A percentile compares a stretch with the other conserved stretches of the same genome.
phyloP scores from a whole-genome alignment of 208 protist genomes.

The Angomonas ambiguus region DNA sequence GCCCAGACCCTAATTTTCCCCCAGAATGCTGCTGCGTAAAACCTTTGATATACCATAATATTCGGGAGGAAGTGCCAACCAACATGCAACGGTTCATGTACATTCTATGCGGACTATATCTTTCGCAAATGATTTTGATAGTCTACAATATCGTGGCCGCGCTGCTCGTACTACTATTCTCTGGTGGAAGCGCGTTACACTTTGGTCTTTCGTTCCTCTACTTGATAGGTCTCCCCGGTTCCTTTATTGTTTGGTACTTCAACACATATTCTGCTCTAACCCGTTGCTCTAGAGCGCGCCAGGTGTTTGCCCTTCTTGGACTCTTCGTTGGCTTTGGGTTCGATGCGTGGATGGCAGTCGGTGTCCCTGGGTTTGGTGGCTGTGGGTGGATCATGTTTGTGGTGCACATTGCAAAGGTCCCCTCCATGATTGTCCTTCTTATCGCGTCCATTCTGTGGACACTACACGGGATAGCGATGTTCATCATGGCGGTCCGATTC shows the following conservation, averaged over 20 bases:
- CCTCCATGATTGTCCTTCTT: slow-evolving; percentile 40
- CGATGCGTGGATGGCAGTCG: slow-evolving; percentile 81
- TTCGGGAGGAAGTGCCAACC: slow-evolving; percentile 65
- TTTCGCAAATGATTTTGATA: slow-evolving; percentile 59
- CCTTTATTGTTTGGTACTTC: slow-evolving; percentile 83
- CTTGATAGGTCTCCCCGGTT: slow-evolving; percentile 72
- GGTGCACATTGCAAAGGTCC: background rate
- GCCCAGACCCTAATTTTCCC: slow-evolving; percentile 77
- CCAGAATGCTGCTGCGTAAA: slow-evolving; percentile 80
- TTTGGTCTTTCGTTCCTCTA: slow-evolving; percentile 86
- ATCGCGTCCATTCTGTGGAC: slow-evolving; percentile 68
- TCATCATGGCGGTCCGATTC: slow-evolving; percentile 47
- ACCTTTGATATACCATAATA: slow-evolving; percentile 83
- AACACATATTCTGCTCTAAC: slow-evolving; percentile 59
- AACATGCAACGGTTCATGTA: slow-evolving; percentile 79
- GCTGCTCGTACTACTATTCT: slow-evolving; percentile 45
- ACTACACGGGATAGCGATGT: slow-evolving; percentile 46
- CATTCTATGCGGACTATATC: slow-evolving; percentile 61
- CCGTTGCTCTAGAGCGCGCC: slow-evolving; percentile 31
- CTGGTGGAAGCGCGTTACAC: slow-evolving; percentile 40
- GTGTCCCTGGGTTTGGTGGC: slow-evolving; percentile 58
- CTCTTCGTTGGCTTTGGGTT: slow-evolving; percentile 57
- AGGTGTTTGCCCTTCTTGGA: slow-evolving; percentile 51
- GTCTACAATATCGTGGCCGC: slow-evolving; percentile 72
- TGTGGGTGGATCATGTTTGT: slow-evolving; percentile 75